Evolutionary conservation across 2,329 filamentous ascomycete species (phyloP), one percentile per base, ranked within the genome.

Genomic region (Cladosporium sp.): DNA sequence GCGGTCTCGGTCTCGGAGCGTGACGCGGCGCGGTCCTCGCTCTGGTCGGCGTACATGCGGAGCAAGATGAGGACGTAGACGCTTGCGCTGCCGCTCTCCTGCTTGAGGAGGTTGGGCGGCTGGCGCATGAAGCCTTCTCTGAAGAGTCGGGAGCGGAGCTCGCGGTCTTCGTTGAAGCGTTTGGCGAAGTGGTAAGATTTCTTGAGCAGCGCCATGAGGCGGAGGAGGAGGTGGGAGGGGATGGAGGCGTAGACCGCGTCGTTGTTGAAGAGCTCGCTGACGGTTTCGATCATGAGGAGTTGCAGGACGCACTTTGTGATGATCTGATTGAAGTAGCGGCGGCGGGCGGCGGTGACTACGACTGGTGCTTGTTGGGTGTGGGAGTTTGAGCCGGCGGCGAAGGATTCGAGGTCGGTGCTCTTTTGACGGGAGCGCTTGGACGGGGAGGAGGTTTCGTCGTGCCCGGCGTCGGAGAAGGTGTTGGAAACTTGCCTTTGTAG

Each of bases 51-150:
- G 75, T 96, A 99, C 94, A 99, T 99, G 51, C 94, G 84, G 76
- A 99, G 91, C 28, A 99, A 79, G 65, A 99, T 99, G 62, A 89
- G 89, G 37, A 99, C 91, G 72, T 99, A 99, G 1, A 95, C 97
- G 2, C 90, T 90, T 0, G 94, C 94, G 58, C 88, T 90, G 40
- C 94, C 93, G 61, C 86, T 90, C 76, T 99, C 94, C 73, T 99
- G 94, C 78, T 99, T 99, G 30, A 99, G 83, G 12, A 99, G 81
- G 69, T 99, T 99, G 2, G 94, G 94, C 15, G 94, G 93, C 72
- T 99, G 94, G 76, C 96, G 96, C 94, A 99, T 99, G 81, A 99
- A 99, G 0, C 95, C 94, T 73, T 99, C 94, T 52, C 92, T 84
- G 91, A 95, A 99, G 17, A 99, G 81, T 17, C 90, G 86, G 82